Evolutionary conservation across 2,329 filamentous ascomycete genomes (phyloP).

Genomic region (Sclerotinia nivalis): DNA sequence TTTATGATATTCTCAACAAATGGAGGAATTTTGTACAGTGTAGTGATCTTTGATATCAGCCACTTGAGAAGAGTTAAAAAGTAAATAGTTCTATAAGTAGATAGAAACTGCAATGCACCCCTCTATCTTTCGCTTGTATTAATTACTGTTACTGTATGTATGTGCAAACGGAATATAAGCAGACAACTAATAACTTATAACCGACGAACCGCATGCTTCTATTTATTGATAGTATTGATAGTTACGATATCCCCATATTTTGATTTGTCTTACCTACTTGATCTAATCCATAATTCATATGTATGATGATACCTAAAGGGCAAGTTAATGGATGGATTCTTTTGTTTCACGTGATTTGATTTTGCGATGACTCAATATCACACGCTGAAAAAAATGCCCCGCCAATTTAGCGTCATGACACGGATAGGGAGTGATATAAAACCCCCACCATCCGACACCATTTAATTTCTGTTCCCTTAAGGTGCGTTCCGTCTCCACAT

Average conservation of each 20-base stretch:
- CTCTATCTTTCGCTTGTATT: conserved; percentile 9
- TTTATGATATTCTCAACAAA: conserved; percentile 1
- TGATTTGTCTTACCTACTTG: neutral
- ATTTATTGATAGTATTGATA: neutral
- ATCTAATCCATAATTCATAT: neutral
- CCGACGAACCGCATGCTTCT: neutral
- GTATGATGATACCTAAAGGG: too few relatives aligned
- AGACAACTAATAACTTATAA: neutral
- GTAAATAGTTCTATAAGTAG: neutral
- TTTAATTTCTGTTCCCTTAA: conserved; percentile 25
- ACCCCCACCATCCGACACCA: conserved; percentile 15
- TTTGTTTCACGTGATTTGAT: conserved; percentile 11
- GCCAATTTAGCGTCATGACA: conserved; percentile 4
- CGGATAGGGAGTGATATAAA: conserved; percentile 14
- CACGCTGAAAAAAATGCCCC: conserved; percentile 12
- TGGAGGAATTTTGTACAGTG: neutral
- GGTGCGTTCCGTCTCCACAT: conserved; percentile 24
- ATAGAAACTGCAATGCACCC: neutral
- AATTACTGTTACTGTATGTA: conserved; percentile 1
- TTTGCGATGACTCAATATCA: conserved; percentile 6
- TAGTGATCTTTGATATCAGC: neutral
- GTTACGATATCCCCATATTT: neutral
- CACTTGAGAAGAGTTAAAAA: neutral
- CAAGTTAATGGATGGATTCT: neutral
- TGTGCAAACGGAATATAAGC: neutral